Conservation (phyloP, 2,329 filamentous ascomycete genomes). For the Aquanectria penicillioides region DNA sequence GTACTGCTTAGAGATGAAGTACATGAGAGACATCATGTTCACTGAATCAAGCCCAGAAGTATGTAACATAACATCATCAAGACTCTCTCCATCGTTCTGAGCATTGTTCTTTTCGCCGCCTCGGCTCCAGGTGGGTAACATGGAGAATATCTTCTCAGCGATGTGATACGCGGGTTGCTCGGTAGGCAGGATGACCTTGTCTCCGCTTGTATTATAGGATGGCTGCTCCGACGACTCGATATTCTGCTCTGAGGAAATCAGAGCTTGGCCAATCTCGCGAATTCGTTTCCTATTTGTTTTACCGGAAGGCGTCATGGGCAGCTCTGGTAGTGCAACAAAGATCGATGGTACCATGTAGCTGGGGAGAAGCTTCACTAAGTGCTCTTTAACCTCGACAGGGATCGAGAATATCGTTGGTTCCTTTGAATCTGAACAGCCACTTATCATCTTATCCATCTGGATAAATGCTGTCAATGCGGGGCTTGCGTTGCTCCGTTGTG, state of each 20-base stretch:
- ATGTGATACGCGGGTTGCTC: no score
- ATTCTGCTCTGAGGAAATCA: no score
- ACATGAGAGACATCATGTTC: neutral
- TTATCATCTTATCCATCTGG: neutral
- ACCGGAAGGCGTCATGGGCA: conserved; percentile 27
- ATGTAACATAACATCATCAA: neutral
- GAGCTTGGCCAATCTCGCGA: conserved; percentile 36
- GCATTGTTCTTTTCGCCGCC: no score
- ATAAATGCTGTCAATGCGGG: neutral
- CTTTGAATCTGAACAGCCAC: neutral
- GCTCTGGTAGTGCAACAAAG: conserved; percentile 19
- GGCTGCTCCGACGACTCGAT: no score
- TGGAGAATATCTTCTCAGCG: no score
- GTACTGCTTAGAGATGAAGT: neutral
- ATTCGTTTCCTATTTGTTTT: conserved; percentile 26
- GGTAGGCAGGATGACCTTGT: no score
- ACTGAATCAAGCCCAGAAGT: neutral
- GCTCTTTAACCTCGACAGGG: neutral
- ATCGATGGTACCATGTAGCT: conserved; percentile 33
- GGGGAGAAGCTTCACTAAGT: conserved; percentile 18
- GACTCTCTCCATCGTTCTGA: no score
- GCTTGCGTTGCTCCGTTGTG: neutral
- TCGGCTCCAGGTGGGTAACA: no score
- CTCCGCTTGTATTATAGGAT: no score
- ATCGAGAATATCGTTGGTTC: neutral